Base-by-base conservation (phyloP, 441 rosid species). In the Erodium moschatum region DNA sequence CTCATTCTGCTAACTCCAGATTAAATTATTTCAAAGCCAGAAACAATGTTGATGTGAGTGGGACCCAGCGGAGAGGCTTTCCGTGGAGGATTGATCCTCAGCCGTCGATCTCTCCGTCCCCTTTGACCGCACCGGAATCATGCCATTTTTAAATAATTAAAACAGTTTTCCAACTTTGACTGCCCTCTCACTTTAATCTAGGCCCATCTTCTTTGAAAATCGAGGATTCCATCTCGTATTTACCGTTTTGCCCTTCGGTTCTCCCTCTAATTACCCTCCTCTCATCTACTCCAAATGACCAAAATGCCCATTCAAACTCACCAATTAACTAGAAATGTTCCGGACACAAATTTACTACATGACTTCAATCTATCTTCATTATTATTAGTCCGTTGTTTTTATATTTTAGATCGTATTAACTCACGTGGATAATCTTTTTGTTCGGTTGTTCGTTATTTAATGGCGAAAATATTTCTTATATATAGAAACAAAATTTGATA, bases 141-240 rank as follows among this genome's bases (percentile, higher is more conserved):
- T 46, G 70, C 70, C 21, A 52, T 52, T 52, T 72, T 52, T 68
- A 40, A 13, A 62, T 4, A 42, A 27, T 52, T 52, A 52, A 24
- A 78, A 72, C 74, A 79, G 15, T 16, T 84, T 70, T 75, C 63
- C 81, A 86, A 75, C 74, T 84, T 83, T 89, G 87, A 85, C 88
- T 78, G 81, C 67, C 70, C 72, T 72, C 82, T 85, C 88, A 77
- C 82, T 72, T 78, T 84, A 71, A 74, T 76, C 81, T 70, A 88
- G 85, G 84, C 72, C 74, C 80, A 42, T 58, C 75, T 75, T 78
- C 79, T 74, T 81, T 85, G 82, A 82, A 85, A 76, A 78, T 73
- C 69, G 74, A 74, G 81, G 68, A 52, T 2, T 10, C 19, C 60
- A 0, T 5, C 11, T 0, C 13, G 7, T 44, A 71, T 75, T 80